These are phyloP conservation scores for Geoglossum glabrum DNA, from an alignment of 495 filamentous ascomycete species.

Conservation along the genomic window DNA sequence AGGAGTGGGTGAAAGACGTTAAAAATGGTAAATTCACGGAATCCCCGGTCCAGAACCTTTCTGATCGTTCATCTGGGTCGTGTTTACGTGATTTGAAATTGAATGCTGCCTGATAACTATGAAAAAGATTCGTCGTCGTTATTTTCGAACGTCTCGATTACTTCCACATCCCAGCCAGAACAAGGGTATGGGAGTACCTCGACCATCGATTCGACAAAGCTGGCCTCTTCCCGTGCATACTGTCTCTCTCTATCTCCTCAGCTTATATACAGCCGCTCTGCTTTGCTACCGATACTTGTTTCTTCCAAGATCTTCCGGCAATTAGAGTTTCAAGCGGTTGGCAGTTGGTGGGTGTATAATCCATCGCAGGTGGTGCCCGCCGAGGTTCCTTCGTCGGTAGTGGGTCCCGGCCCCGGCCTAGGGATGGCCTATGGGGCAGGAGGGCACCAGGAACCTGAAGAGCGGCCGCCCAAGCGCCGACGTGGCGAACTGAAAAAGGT, in stretches of 20 bases:
- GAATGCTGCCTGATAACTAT: not conserved
- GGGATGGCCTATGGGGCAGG: constrained; percentile 9
- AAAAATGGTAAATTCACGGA: constrained; percentile 22
- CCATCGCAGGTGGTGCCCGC: not conserved
- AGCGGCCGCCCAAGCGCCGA: constrained; percentile 4
- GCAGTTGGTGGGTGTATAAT: constrained; percentile 70
- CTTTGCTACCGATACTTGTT: constrained; percentile 54
- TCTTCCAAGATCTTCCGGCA: constrained; percentile 74
- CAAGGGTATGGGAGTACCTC: constrained; percentile 21
- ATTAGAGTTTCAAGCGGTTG: constrained; percentile 84
- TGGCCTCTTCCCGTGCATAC: constrained; percentile 47
- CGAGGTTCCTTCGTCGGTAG: not conserved
- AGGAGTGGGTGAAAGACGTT: constrained; percentile 43
- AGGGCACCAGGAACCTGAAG: not conserved
- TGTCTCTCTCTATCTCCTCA: constrained; percentile 71
- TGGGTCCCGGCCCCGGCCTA: constrained; percentile 13
- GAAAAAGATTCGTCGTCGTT: constrained; percentile 1
- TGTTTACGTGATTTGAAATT: not conserved
- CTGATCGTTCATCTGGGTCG: not conserved
- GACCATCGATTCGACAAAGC: constrained; percentile 11
- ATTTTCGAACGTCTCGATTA: constrained; percentile 7
- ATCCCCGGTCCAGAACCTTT: not conserved
- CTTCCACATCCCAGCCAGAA: not conserved
- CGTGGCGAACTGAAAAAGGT: constrained; percentile 33
- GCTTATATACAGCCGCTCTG: constrained; percentile 65